These are phyloP conservation scores for Cladobotryum protrusum DNA, from an alignment of 2,329 filamentous ascomycete genomes.

Conservation along the genomic window DNA sequence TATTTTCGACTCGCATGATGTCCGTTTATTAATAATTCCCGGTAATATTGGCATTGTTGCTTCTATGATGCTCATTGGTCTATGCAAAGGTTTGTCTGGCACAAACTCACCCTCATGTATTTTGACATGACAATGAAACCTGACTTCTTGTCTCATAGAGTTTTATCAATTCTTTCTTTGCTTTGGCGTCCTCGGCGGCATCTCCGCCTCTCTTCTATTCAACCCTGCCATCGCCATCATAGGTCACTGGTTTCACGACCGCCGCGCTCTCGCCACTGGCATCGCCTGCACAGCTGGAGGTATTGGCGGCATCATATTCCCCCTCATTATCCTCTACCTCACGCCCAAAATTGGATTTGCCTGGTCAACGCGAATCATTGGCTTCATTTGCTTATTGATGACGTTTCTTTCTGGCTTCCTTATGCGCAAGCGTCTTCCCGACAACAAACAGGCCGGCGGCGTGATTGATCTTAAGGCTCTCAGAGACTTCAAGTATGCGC, in stretches of 20 bases:
- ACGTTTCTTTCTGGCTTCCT: slow-evolving; percentile 23
- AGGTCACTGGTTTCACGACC: slow-evolving; percentile 61
- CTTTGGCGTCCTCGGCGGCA: slow-evolving; percentile 60
- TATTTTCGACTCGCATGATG: slow-evolving; percentile 62
- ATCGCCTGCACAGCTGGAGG: slow-evolving; percentile 61
- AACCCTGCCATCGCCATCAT: slow-evolving; percentile 61
- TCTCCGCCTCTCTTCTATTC: slow-evolving; percentile 62
- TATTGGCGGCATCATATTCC: slow-evolving; percentile 50
- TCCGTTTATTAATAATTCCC: slow-evolving; percentile 49
- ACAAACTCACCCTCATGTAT: neutral
- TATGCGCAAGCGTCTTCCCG: slow-evolving; percentile 41
- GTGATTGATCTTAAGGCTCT: slow-evolving; percentile 48
- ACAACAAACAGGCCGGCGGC: slow-evolving; percentile 35
- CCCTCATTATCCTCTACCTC: slow-evolving; percentile 24
- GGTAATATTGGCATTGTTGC: slow-evolving; percentile 52
- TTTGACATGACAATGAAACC: neutral
- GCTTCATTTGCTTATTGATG: slow-evolving; percentile 19
- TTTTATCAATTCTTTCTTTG: slow-evolving; percentile 69
- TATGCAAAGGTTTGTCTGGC: slow-evolving; percentile 20
- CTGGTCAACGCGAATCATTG: slow-evolving; percentile 27
- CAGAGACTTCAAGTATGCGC: slow-evolving; percentile 40
- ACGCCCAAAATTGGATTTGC: slow-evolving; percentile 24
- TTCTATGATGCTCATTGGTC: slow-evolving; percentile 50
- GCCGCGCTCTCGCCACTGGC: slow-evolving; percentile 62
- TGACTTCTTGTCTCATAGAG: slow-evolving; percentile 21